Evolutionary conservation across 83 land plant genomes (phyloP).

Genomic region (Picea abies): DNA sequence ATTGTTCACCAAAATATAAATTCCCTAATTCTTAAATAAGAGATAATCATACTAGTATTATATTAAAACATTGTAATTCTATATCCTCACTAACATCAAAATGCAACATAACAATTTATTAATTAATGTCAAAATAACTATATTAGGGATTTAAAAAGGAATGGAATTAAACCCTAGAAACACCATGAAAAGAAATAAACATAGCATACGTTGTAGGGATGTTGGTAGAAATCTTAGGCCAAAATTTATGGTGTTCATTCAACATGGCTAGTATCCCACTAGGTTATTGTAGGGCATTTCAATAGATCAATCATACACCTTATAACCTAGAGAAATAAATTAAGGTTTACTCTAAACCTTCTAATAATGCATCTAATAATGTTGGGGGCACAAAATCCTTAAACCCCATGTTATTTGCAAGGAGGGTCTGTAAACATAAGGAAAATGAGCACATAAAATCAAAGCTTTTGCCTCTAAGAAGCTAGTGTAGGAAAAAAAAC

Average conservation of each 20-base stretch:
- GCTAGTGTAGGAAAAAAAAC: no score
- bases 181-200: background rate
- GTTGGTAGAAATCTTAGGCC: constrained; percentile 93
- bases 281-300: background rate
- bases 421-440: no score
- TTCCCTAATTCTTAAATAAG: background rate
- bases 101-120: background rate
- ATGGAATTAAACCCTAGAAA: background rate
- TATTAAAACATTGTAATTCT: background rate
- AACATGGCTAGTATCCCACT: constrained; percentile 89
- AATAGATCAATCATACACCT: no score
- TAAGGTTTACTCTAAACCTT: no score
- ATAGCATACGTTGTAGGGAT: constrained; percentile 63
- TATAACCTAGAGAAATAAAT: no score
- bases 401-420: no score
- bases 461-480: no score
- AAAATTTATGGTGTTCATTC: constrained; percentile 69
- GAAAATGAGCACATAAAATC: no score
- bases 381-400: no score
- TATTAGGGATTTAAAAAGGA: no score
- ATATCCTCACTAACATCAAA: background rate
- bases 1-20: background rate
- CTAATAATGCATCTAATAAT: no score
- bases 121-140: no score
- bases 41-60: background rate